These are phyloP conservation scores for Mycosarcoma mackinlayi DNA, from an alignment of 1,284 basidiomycete genomes.

Conservation along the genomic window DNA sequence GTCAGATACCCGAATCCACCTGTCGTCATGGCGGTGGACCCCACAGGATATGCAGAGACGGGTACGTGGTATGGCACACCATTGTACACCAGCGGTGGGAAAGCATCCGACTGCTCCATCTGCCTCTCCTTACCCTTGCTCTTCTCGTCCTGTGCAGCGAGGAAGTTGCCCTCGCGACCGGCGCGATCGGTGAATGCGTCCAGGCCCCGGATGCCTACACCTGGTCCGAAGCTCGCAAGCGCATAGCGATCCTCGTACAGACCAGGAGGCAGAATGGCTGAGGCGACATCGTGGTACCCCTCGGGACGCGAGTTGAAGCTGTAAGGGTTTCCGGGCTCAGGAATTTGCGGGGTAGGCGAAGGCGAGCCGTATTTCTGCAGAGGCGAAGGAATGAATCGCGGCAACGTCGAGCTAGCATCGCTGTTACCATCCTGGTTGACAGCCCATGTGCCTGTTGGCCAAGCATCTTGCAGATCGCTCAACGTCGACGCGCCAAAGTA, in stretches of 20 bases:
- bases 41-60: constrained; percentile 72
- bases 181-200: constrained; percentile 58
- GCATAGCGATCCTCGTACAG: constrained; percentile 51
- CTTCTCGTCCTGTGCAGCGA: constrained; percentile 18
- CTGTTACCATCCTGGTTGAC: constrained; percentile 38
- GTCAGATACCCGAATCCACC: constrained; percentile 90
- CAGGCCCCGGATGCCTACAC: constrained; percentile 49
- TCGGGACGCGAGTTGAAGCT: constrained; percentile 30
- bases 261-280: constrained; percentile 48
- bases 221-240: constrained; percentile 54
- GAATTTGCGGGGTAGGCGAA: constrained; percentile 21
- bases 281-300: constrained; percentile 12
- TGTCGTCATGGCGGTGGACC: constrained; percentile 82
- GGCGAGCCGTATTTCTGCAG: constrained; percentile 37
- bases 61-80: constrained; percentile 61
- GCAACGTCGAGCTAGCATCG: constrained; percentile 21
- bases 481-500: constrained; percentile 43
- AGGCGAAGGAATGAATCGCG: constrained; percentile 45
- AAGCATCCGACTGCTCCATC: constrained; percentile 5
- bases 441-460: constrained; percentile 43
- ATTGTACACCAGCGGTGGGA: constrained; percentile 39
- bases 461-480: constrained; percentile 46
- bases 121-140: constrained; percentile 40
- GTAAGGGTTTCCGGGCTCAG: constrained; percentile 22
- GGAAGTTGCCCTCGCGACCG: constrained; percentile 47